Conservation (phyloP, 805 yeast species). For the Ogataea saltuana region DNA sequence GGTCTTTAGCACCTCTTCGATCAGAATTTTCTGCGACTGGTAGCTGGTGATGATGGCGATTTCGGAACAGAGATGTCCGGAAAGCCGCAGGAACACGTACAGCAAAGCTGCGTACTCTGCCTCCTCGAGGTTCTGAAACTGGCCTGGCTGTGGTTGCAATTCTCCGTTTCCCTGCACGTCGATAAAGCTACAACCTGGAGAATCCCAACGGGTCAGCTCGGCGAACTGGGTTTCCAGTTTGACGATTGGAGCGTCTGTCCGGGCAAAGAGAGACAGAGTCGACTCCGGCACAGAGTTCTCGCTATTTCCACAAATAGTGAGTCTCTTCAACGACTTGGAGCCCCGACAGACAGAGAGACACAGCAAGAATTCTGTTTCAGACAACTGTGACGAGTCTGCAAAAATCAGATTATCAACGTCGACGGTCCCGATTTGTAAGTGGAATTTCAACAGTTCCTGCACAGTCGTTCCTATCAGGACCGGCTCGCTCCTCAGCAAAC, state of each 20-base stretch:
- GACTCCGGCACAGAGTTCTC: slow-evolving; percentile 4
- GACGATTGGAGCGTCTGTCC: background rate
- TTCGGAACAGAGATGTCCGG: slow-evolving; percentile 41
- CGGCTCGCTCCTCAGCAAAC: background rate
- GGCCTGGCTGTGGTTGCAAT: slow-evolving; percentile 26
- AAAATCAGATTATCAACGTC: slow-evolving; percentile 35
- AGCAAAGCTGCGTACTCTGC: slow-evolving; percentile 49
- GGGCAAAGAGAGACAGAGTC: background rate
- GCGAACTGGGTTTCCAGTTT: slow-evolving; percentile 9
- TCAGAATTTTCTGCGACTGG: slow-evolving; percentile 41
- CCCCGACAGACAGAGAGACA: slow-evolving; percentile 26
- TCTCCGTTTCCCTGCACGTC: slow-evolving; percentile 36
- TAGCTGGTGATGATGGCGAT: slow-evolving; percentile 45
- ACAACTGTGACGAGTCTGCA: slow-evolving; percentile 36
- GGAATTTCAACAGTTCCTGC: slow-evolving; percentile 7
- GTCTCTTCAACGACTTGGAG: slow-evolving; percentile 23
- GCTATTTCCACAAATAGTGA: slow-evolving; percentile 40
- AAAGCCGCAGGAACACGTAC: slow-evolving; percentile 46
- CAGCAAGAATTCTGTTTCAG: slow-evolving; percentile 35
- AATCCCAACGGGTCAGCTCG: too few species aligned
- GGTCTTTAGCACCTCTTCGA: slow-evolving; percentile 42
- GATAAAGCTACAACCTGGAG: slow-evolving; percentile 38
- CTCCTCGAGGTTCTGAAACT: slow-evolving; percentile 44
- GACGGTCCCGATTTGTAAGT: background rate
- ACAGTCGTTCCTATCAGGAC: slow-evolving; percentile 4